Conservation (phyloP, 345 rosid genomes). For the Eutrema yunnanense region DNA sequence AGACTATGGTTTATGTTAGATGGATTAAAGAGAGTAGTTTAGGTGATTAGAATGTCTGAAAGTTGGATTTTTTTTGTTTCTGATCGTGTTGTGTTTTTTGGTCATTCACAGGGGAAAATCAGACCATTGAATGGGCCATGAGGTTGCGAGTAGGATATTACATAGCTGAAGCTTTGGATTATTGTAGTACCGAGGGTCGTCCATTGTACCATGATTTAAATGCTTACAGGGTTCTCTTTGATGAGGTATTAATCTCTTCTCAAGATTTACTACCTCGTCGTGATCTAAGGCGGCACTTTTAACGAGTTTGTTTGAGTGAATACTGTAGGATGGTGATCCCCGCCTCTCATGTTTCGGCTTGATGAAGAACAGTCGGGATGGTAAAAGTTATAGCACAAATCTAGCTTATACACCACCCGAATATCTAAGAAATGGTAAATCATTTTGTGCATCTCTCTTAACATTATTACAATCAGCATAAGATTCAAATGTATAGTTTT, state of each 20-base stretch:
- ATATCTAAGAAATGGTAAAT: conserved; percentile 75
- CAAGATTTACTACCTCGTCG: not conserved
- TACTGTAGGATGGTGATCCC: conserved; percentile 87
- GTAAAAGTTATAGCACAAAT: conserved; percentile 92
- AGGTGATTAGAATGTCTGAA: not conserved
- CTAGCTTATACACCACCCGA: conserved; percentile 97
- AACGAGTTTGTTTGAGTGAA: conserved; percentile 9
- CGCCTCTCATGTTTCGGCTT: conserved; percentile 96
- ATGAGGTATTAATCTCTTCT: conserved; percentile 55
- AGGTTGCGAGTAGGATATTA: conserved; percentile 83
- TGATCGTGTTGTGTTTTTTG: not conserved
- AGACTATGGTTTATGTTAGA: not conserved
- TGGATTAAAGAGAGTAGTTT: not conserved
- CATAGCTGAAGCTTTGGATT: conserved; percentile 92
- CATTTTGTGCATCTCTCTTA: not conserved
- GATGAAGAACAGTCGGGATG: conserved; percentile 94
- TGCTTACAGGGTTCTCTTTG: conserved; percentile 96
- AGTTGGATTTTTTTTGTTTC: not conserved
- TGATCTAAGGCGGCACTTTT: not conserved
- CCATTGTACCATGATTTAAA: conserved; percentile 93
- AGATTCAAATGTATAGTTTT: not conserved
- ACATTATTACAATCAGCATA: not conserved
- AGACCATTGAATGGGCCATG: conserved; percentile 95
- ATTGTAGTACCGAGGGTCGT: conserved; percentile 70
- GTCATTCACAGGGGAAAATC: conserved; percentile 74